phyloP scores from a whole-genome alignment of 2,329 filamentous ascomycete species.

The Colletotrichum cuscutae region DNA sequence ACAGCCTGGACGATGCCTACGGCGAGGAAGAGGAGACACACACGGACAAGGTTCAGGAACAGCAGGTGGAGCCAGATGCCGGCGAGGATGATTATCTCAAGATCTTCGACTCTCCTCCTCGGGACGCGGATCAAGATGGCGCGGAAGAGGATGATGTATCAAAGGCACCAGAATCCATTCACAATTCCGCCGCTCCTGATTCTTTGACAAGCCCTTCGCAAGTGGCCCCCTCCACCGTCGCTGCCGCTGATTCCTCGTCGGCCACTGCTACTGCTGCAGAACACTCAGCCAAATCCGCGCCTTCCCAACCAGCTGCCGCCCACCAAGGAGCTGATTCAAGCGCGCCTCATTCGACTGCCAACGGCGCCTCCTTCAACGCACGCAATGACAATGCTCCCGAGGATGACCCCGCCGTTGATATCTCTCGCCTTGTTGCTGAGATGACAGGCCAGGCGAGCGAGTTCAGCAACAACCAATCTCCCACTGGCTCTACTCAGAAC shows the following conservation, averaged over 20 bases:
- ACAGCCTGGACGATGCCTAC: conserved; percentile 61
- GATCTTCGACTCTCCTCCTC: conserved; percentile 60
- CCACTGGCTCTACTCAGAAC: conserved; percentile 17
- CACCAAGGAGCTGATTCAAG: conserved; percentile 42
- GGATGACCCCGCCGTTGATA: conserved; percentile 48
- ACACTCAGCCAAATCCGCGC: conserved; percentile 10
- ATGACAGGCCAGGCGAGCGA: conserved; percentile 49
- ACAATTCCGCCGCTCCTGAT: conserved; percentile 52
- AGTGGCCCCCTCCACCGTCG: conserved; percentile 43
- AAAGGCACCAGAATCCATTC: conserved; percentile 55
- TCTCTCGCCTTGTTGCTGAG: conserved; percentile 54
- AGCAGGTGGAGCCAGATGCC: conserved; percentile 40
- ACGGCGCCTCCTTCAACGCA: conserved; percentile 39
- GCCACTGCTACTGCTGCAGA: conserved; percentile 38
- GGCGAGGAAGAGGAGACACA: conserved; percentile 49
- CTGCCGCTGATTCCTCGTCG: conserved; percentile 46
- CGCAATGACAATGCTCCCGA: conserved; percentile 41
- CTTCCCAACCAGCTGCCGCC: conserved; percentile 38
- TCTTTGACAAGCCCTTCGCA: conserved; percentile 45
- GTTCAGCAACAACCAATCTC: conserved; percentile 34
- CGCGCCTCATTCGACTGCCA: conserved; percentile 36
- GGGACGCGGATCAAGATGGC: conserved; percentile 47
- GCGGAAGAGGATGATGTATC: conserved; percentile 52
- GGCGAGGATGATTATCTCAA: conserved; percentile 62
- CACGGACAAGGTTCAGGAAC: conserved; percentile 41